Evolutionary conservation across 2,329 filamentous ascomycete genomes (phyloP).

Genomic region (Pseudocercospora eumusae): DNA sequence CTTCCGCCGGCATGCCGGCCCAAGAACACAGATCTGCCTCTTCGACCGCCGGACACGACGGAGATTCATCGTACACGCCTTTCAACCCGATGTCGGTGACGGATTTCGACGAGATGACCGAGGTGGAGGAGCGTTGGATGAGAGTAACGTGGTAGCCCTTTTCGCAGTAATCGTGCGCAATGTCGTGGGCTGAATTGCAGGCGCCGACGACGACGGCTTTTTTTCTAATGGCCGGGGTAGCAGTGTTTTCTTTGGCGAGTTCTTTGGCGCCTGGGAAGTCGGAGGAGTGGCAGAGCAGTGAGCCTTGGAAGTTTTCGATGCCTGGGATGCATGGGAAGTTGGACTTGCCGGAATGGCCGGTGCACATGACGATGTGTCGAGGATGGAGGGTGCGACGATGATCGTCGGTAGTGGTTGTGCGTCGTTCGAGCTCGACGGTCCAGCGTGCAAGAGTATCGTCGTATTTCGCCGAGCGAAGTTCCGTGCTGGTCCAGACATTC

Average conservation of each 20-base stretch:
- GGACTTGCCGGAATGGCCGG: slow-evolving; percentile 68
- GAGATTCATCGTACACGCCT: slow-evolving; percentile 18
- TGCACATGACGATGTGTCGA: slow-evolving; percentile 65
- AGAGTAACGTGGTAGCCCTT: slow-evolving; percentile 47
- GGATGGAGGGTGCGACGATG: slow-evolving; percentile 59
- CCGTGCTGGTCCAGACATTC: slow-evolving; percentile 63
- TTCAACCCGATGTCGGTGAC: slow-evolving; percentile 19
- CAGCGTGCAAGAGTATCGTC: slow-evolving; percentile 54
- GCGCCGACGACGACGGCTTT: slow-evolving; percentile 48
- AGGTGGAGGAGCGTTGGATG: slow-evolving; percentile 47
- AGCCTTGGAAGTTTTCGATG: slow-evolving; percentile 55
- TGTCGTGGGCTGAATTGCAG: slow-evolving; percentile 51
- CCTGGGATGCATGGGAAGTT: slow-evolving; percentile 44
- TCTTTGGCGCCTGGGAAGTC: slow-evolving; percentile 49
- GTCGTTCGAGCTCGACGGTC: slow-evolving; percentile 56
- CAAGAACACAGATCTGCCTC: slow-evolving; percentile 14
- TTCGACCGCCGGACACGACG: slow-evolving; percentile 9
- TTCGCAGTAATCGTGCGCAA: slow-evolving; percentile 48
- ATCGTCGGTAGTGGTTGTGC: too few relatives aligned
- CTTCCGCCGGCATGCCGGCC: slow-evolving; percentile 24
- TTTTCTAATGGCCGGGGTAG: slow-evolving; percentile 39
- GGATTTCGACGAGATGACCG: slow-evolving; percentile 32
- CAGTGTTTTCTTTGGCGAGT: slow-evolving; percentile 32
- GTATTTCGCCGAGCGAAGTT: slow-evolving; percentile 43
- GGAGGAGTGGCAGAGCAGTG: slow-evolving; percentile 54